Conservation (phyloP, 306 rosid genomes). For the Lathyrus sativus region DNA sequence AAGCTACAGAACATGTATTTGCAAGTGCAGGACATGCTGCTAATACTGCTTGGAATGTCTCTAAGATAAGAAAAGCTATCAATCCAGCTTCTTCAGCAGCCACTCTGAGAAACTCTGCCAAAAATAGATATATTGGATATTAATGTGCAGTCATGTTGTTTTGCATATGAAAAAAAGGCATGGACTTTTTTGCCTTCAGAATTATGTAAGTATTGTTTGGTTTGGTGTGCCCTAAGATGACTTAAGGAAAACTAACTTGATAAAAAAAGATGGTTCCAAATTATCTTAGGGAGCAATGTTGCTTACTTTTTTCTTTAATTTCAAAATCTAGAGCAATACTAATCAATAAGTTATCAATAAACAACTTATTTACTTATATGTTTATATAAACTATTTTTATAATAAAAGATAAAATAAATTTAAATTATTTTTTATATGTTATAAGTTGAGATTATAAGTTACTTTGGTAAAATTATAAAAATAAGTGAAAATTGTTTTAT, state of each 20-base stretch:
- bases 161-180: background rate
- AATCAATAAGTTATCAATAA: too few species aligned
- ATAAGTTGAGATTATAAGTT: too few species aligned
- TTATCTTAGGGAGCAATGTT: background rate
- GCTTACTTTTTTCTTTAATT: background rate
- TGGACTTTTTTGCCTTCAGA: background rate
- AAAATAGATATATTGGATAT: constrained; percentile 15
- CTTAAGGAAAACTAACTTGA: background rate
- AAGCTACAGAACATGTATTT: constrained; percentile 71
- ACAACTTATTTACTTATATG: too few species aligned
- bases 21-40: constrained; percentile 81
- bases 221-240: constrained; percentile 5
- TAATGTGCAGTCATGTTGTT: constrained; percentile 28
- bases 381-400: too few species aligned
- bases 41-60: constrained; percentile 79
- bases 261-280: background rate
- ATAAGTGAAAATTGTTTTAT: too few species aligned
- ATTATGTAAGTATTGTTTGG: background rate
- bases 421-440: too few species aligned
- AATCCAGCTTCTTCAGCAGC: constrained; percentile 77
- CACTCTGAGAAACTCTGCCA: constrained; percentile 56
- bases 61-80: constrained; percentile 74
- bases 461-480: too few species aligned
- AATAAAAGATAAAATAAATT: too few species aligned
- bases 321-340: background rate